Percentiles rank a stretch among this genome's conserved stretches.
Evolutionary conservation across 345 rosid genomes (phyloP).

Genomic region (Citrus australasica): DNA sequence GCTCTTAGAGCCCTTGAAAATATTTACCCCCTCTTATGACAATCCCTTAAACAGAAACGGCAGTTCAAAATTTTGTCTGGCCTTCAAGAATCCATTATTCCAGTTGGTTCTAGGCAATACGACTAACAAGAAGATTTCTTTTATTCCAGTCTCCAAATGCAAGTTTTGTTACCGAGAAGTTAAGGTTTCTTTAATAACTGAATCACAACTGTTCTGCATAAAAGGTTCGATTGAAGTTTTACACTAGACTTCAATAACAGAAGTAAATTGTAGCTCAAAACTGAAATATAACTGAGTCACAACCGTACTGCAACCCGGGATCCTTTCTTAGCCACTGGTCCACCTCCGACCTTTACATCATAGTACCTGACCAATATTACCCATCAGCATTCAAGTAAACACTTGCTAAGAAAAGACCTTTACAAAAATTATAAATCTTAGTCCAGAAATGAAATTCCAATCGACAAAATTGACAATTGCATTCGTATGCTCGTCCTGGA

Average conservation of each 20-base stretch:
- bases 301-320: constrained; percentile 99
- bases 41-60: neutral
- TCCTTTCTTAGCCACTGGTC: constrained; percentile 77
- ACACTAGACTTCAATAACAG: neutral
- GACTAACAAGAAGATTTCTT: no score
- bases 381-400: constrained; percentile 19
- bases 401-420: neutral
- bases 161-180: no score
- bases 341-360: constrained; percentile 85
- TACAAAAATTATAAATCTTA: neutral
- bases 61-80: neutral
- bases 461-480: neutral
- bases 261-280: neutral
- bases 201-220: neutral
- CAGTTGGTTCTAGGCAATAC: neutral
- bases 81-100: neutral
- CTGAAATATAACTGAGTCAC: constrained; percentile 48
- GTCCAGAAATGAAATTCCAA: neutral
- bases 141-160: no score
- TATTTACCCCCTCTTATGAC: neutral
- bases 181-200: no score
- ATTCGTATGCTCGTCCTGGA: neutral
- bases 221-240: neutral
- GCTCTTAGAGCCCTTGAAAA: neutral
- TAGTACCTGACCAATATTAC: constrained; percentile 58